Evolutionary conservation across 192 early-diverging fungal genomes (phyloP).

Genomic region (Coemansia sp.): DNA sequence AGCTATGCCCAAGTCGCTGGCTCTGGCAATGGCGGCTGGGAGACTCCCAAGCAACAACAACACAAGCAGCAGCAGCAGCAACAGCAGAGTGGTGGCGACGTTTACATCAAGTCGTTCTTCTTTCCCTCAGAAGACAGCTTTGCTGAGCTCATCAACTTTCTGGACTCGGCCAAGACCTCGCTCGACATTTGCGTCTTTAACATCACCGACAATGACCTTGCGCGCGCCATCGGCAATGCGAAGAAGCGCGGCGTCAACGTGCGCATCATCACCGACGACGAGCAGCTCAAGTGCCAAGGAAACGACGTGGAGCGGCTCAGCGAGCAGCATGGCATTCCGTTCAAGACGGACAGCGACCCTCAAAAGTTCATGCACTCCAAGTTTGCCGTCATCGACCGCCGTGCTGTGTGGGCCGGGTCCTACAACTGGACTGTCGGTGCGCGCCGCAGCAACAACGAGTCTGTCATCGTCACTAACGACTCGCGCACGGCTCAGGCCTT

Average conservation of each 20-base stretch:
- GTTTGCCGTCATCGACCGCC: slow-evolving; percentile 67
- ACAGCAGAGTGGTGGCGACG: slow-evolving; percentile 19
- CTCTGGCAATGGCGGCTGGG: slow-evolving; percentile 26
- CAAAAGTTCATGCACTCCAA: slow-evolving; percentile 71
- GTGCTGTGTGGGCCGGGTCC: slow-evolving; percentile 65
- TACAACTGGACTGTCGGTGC: slow-evolving; percentile 60
- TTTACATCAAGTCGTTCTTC: slow-evolving; percentile 57
- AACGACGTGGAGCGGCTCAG: slow-evolving; percentile 61
- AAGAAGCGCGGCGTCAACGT: slow-evolving; percentile 61
- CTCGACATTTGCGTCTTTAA: slow-evolving; percentile 77
- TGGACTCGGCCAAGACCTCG: slow-evolving; percentile 60
- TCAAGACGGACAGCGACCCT: slow-evolving; percentile 57
- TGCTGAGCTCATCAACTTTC: slow-evolving; percentile 55
- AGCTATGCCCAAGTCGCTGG: slow-evolving; percentile 40
- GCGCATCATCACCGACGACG: slow-evolving; percentile 76
- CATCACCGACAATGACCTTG: slow-evolving; percentile 74
- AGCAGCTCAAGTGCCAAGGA: slow-evolving; percentile 62
- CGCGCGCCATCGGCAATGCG: slow-evolving; percentile 67
- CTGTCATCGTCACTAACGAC: slow-evolving; percentile 69
- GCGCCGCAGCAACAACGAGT: slow-evolving; percentile 71
- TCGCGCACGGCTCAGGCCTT: slow-evolving; percentile 62
- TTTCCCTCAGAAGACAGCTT: slow-evolving; percentile 71
- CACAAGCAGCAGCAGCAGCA: slow-evolving; percentile 6
- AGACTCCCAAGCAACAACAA: slow-evolving; percentile 21
- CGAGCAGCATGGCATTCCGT: slow-evolving; percentile 55